phyloP scores from a whole-genome alignment of 129 eudicot species.

The Pittosporum tobira region DNA sequence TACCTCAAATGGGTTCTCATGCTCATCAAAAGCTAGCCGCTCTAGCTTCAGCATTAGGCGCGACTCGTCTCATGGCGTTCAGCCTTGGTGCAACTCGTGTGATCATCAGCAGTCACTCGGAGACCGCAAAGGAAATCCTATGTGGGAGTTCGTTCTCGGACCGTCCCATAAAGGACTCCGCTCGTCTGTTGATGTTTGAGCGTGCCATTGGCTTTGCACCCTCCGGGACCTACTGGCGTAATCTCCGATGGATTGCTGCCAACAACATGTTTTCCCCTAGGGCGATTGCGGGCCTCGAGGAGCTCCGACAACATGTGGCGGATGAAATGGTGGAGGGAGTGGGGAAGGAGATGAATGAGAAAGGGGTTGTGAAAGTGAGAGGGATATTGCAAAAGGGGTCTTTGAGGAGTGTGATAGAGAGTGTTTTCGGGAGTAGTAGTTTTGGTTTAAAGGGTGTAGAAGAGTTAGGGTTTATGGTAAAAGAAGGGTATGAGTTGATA shows the following conservation, averaged over 20 bases:
- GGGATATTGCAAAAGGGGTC: conserved; percentile 55
- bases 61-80: conserved; percentile 58
- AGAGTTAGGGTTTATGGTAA: conserved; percentile 56
- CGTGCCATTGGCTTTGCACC: conserved; percentile 92
- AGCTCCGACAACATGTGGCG: conserved; percentile 36
- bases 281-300: conserved; percentile 49
- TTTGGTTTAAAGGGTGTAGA: conserved; percentile 38
- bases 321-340: conserved; percentile 39
- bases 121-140: conserved; percentile 63
- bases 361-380: conserved; percentile 47
- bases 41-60: conserved; percentile 37
- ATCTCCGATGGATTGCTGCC: conserved; percentile 46
- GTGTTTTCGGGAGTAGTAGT: conserved; percentile 71
- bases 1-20: conserved; percentile 50
- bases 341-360: conserved; percentile 29
- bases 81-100: conserved; percentile 69
- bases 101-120: conserved; percentile 63
- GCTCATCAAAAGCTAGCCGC: conserved; percentile 66
- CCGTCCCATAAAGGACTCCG: conserved; percentile 75
- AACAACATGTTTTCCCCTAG: conserved; percentile 64
- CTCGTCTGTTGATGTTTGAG: conserved; percentile 60
- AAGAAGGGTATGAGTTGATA: conserved; percentile 73
- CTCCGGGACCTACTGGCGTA: conserved; percentile 56
- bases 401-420: conserved; percentile 50
- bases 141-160: conserved; percentile 50